Conservation (phyloP, 768 basidiomycete genomes). For the Amanita phalloides region DNA sequence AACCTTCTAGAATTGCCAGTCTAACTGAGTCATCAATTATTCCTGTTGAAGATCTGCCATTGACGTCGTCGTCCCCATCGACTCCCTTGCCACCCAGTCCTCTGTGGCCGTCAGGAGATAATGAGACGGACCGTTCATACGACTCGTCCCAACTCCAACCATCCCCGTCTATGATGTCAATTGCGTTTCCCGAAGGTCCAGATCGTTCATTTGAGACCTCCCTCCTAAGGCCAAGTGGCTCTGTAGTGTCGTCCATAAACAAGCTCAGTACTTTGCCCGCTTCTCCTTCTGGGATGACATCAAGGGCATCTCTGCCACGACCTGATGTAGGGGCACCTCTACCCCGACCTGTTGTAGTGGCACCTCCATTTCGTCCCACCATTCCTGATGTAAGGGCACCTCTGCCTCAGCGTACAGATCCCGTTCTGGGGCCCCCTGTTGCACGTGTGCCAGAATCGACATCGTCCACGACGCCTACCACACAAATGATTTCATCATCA, state of each 20-base stretch:
- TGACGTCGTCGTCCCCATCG: neutral
- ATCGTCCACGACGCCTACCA: conserved; percentile 18
- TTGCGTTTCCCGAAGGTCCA: conserved; percentile 44
- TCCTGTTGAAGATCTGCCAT: neutral
- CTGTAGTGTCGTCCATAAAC: conserved; percentile 31
- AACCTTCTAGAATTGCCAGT: conserved; percentile 9
- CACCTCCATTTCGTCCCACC: neutral
- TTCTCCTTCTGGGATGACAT: conserved; percentile 23
- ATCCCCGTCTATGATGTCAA: conserved; percentile 49
- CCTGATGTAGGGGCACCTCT: neutral
- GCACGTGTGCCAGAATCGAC: conserved; percentile 13
- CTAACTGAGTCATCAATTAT: conserved; percentile 13
- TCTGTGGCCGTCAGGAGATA: conserved; percentile 40
- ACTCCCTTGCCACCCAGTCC: conserved; percentile 21
- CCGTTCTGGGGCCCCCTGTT: neutral
- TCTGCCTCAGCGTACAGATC: neutral
- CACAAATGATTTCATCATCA: conserved; percentile 23
- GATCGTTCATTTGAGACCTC: conserved; percentile 72
- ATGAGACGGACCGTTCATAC: conserved; percentile 53
- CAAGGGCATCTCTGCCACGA: conserved; percentile 26
- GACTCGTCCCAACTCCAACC: conserved; percentile 69
- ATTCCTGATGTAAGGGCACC: neutral
- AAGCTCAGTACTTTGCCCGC: conserved; percentile 14
- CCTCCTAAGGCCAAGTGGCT: conserved; percentile 52
- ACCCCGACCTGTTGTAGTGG: neutral